Evolutionary conservation across 805 yeast species (phyloP).

Genomic region (Babjeviella inositovora): DNA sequence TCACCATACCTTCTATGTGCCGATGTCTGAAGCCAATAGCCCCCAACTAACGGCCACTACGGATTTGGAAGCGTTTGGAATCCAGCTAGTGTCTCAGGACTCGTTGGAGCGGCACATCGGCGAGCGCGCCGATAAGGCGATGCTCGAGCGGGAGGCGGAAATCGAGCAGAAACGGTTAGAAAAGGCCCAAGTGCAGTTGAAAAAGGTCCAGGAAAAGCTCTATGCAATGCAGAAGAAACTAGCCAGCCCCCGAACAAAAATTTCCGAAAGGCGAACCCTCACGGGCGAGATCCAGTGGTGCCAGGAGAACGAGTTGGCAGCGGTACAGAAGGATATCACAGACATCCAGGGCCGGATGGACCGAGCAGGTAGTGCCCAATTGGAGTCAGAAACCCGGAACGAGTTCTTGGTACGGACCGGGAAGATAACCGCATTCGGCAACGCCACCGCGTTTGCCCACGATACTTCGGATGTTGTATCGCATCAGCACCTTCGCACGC

Average conservation of each 20-base stretch:
- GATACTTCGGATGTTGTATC: no score
- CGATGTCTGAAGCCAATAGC: no score
- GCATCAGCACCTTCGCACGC: no score
- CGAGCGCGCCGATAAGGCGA: constrained; percentile 44
- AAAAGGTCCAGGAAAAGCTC: constrained; percentile 24
- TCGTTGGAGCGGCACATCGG: constrained; percentile 66
- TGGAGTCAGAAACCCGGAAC: constrained; percentile 32
- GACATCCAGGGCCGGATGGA: constrained; percentile 35
- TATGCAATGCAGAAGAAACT: constrained; percentile 29
- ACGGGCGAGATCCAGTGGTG: constrained; percentile 37
- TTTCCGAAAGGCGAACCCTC: constrained; percentile 44
- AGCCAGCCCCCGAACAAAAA: constrained; percentile 34
- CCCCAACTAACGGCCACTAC: no score
- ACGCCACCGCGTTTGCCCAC: constrained; percentile 37
- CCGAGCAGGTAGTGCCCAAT: constrained; percentile 12
- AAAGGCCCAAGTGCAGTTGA: constrained; percentile 36
- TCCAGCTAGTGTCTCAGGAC: constrained; percentile 61
- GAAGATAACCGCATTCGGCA: constrained; percentile 86
- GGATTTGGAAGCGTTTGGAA: constrained; percentile 10
- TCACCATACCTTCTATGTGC: no score
- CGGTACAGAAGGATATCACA: constrained; percentile 38
- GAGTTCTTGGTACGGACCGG: constrained; percentile 83
- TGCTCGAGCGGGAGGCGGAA: constrained; percentile 49
- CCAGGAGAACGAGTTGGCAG: constrained; percentile 29
- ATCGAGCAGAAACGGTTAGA: constrained; percentile 63